These are phyloP conservation scores for Diddensiella santjacobensis DNA, from an alignment of 805 yeast genomes.

Conservation along the genomic window DNA sequence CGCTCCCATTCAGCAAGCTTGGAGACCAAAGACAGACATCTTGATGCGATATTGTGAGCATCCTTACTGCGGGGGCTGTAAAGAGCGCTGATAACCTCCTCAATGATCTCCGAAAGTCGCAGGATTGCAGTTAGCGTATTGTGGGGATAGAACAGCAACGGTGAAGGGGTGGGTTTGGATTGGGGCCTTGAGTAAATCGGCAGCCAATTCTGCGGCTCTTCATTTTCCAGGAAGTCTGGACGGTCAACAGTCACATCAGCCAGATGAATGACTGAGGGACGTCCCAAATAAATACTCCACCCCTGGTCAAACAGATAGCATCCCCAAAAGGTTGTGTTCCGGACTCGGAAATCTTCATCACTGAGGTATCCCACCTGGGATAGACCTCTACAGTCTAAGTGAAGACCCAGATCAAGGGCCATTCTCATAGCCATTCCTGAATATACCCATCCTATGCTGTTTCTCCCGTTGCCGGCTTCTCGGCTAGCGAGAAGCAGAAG, in stretches of 20 bases:
- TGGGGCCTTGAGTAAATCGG: constrained; percentile 13
- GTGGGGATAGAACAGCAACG: constrained; percentile 16
- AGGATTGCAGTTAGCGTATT: constrained; percentile 19
- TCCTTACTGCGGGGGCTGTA: constrained; percentile 14
- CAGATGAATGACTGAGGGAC: constrained; percentile 20
- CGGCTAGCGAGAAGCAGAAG: constrained; percentile 18
- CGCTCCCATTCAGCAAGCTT: constrained; percentile 17
- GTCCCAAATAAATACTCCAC: constrained; percentile 22
- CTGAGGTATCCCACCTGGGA: constrained; percentile 16
- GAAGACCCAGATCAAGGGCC: constrained; percentile 23
- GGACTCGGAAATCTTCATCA: constrained; percentile 16
- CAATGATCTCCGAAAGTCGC: constrained; percentile 20
- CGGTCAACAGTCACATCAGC: constrained; percentile 16
- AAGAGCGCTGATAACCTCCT: constrained; percentile 13
- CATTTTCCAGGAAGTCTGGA: constrained; percentile 14
- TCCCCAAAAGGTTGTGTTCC: constrained; percentile 24
- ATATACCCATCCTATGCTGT: constrained; percentile 23
- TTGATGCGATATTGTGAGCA: constrained; percentile 8
- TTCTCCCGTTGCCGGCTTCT: constrained; percentile 22
- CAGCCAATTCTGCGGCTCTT: constrained; percentile 17
- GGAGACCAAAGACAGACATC: constrained; percentile 7
- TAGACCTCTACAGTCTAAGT: constrained; percentile 18
- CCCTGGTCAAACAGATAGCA: constrained; percentile 23
- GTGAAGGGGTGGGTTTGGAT: background rate
- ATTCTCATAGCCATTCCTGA: constrained; percentile 24